phyloP scores from a whole-genome alignment of 75 land plant genomes.

The Cupressus sempervirens region DNA sequence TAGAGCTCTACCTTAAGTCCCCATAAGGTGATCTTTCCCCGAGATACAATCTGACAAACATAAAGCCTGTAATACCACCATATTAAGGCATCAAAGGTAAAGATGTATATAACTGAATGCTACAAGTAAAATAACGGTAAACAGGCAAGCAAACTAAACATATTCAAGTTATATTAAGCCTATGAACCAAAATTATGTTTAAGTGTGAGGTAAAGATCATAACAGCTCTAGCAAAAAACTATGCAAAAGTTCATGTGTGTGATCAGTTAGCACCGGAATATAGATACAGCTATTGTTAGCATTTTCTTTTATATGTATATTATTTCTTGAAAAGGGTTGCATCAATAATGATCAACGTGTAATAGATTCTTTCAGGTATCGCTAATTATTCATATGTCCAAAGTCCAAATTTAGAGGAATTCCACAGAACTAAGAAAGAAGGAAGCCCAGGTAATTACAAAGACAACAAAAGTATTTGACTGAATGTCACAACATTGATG shows the following conservation, averaged over 20 bases:
- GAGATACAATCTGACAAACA: constrained; percentile 50
- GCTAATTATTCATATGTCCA: background rate
- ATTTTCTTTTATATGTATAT: background rate
- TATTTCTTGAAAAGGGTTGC: background rate
- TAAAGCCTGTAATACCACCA: constrained; percentile 43
- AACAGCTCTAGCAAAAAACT: background rate
- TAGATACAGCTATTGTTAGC: background rate
- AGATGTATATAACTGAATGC: background rate
- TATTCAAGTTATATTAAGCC: background rate
- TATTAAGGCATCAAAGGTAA: background rate
- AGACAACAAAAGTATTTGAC: background rate
- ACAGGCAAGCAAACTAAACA: background rate
- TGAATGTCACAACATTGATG: background rate
- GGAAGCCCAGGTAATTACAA: background rate
- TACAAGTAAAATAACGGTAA: background rate
- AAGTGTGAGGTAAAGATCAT: background rate
- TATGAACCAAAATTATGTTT: background rate
- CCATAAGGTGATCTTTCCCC: constrained; percentile 55
- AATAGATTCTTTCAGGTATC: background rate
- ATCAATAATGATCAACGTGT: background rate
- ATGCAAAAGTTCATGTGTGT: background rate
- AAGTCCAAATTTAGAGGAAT: background rate
- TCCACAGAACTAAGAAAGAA: background rate
- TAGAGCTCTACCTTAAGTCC: constrained; percentile 74
- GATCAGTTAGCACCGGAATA: background rate